Evolutionary conservation across 352 stramenopile genomes (phyloP), one percentile per base, ranked within the genome.

Genomic region (Globisporangium spinosum): DNA sequence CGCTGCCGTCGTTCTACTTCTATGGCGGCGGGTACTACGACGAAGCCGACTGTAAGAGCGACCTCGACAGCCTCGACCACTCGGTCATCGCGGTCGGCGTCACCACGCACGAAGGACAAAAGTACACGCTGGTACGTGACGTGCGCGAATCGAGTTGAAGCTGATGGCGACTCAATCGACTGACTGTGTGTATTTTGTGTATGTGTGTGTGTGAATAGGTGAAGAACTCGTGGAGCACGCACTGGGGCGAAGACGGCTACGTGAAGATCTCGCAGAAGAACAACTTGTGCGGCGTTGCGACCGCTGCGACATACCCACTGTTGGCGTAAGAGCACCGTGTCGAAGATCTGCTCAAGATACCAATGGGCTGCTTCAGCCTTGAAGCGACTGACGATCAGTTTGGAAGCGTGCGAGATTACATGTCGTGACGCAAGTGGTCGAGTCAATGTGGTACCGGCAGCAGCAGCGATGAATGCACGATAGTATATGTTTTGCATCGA

Each of bases 271-370:
- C 86, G 40, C 90, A 97, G 71, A 94, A 96, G 65, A 74, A 96
- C 65, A 99, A 99, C 65, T 89, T 97, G 5, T 99, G 97, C 72
- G 96, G 97, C 22, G 95, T 99, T 54, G 87, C 97, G 53, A 98
- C 89, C 0, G 77, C 83, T 20, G 85, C 91, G 0, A 94, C 80
- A 13, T 97, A 97, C 69, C 89, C 89, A 13, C 68, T 94, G 53
- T 75, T 97, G 58, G 79, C 67, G 29, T 73, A 86, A 35, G 55
- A 43, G 22, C 17, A 2, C 17, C 15, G 1, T 20, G 43, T 20
- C 22, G 43, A 23, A 51, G 43, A 8, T 51, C 43, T 17, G 10
- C 12, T 7, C 38, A 15, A 45, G 12, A 4, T 45, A 3, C 35
- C 35, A 15, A 43, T 43, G 35, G 12, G 12, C 3, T 45, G 13